These are phyloP conservation scores for Inonotus obliquus DNA, from an alignment of 1,284 basidiomycete species.

Conservation along the genomic window DNA sequence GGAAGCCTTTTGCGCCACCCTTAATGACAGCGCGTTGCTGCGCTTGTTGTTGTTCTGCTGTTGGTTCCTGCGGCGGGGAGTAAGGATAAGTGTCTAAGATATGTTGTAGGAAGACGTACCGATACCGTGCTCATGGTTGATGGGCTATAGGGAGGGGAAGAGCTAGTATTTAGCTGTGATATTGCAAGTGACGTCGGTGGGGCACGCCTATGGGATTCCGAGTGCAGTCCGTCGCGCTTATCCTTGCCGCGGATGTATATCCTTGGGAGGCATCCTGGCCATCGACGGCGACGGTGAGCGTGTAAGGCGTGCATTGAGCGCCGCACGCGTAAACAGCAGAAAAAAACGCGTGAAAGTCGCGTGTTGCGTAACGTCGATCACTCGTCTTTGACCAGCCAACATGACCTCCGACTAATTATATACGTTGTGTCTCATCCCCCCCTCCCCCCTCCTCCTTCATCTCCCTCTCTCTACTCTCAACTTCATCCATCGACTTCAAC, in stretches of 20 bases:
- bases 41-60: constrained; percentile 28
- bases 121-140: background rate
- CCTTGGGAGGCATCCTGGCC: background rate
- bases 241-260: background rate
- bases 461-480: background rate
- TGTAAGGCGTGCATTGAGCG: background rate
- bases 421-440: background rate
- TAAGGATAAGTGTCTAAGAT: background rate
- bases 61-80: background rate
- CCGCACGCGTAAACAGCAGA: background rate
- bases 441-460: background rate
- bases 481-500: background rate
- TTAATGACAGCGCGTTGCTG: constrained; percentile 51
- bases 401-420: background rate
- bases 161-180: background rate
- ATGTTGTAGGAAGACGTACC: background rate
- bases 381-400: background rate
- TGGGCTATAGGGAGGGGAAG: background rate
- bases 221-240: background rate
- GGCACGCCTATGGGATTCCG: background rate
- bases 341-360: background rate
- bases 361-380: background rate
- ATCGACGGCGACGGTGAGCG: background rate
- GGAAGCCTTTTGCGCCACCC: constrained; percentile 62
- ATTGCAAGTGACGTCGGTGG: background rate